Evolutionary conservation across 352 stramenopile genomes (phyloP), one percentile per base, ranked within the genome.

Genomic region (Phytophthora sp.): DNA sequence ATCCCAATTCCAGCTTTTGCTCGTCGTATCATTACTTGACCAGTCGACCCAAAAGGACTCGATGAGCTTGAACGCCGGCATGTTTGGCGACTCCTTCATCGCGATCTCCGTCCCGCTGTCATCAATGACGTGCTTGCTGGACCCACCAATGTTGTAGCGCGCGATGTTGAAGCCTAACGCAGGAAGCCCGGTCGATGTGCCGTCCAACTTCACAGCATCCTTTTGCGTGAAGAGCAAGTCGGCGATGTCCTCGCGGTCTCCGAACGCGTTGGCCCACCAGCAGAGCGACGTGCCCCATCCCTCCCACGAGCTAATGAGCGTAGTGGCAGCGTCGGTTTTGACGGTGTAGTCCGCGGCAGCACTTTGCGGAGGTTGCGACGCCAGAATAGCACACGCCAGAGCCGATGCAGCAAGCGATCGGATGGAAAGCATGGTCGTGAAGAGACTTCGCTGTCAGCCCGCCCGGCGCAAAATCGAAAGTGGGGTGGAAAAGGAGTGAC

Each of bases 181-280:
- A 0, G 78, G 75, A 8, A 85, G 42, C 9, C 28, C 63, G 12
- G 60, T 58, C 15, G 58, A 48, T 15, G 55, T 44, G 13, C 54
- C 34, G 2, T 54, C 43, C 31, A 85, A 27, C 6, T 45, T 59
- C 13, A 85, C 71, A 10, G 67, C 48, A 32, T 58, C 50, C 17
- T 75, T 78, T 41, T 56, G 54, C 11, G 78, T 80, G 68, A 82
- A 88, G 13, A 88, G 66, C 52, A 75, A 46, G 35, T 85, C 75
- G 30, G 75, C 78, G 18, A 84, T 49, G 26, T 87, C 75, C 5
- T 69, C 57, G 18, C 75, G 73, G 13, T 78, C 53, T 8, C 70
- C 77, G 41, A 83, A 83, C 12, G 69, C 75, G 52, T 87, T 87
- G 31, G 77, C 69, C 65, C 74, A 87, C 75, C 73, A 87, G 52